A percentile compares a stretch with the other conserved stretches of the same genome.
These are phyloP conservation scores for Gaultheria prostrata DNA, from an alignment of 148 eudicot species.

Conservation along the genomic window DNA sequence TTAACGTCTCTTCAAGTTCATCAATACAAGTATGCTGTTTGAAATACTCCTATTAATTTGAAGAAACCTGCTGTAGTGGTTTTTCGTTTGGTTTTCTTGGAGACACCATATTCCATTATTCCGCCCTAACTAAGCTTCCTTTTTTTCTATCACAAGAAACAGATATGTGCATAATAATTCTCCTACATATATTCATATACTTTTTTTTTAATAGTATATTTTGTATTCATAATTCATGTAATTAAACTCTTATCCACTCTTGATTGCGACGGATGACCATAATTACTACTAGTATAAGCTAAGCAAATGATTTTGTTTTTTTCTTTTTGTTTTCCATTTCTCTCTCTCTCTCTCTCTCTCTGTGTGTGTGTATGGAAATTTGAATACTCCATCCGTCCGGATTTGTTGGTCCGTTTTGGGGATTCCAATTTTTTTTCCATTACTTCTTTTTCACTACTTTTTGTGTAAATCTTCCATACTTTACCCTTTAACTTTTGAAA, in stretches of 20 bases:
- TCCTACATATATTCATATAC: background rate
- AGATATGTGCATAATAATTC: background rate
- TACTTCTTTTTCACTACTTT: too few relatives aligned
- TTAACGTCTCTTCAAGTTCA: background rate
- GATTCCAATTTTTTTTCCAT: too few relatives aligned
- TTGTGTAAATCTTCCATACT: too few relatives aligned
- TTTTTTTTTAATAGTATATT: background rate
- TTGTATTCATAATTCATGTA: background rate
- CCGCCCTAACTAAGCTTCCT: background rate
- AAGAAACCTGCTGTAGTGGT: background rate
- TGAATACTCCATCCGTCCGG: too few relatives aligned
- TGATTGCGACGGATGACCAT: background rate
- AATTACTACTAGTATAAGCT: slow-evolving; percentile 17
- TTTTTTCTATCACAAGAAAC: background rate
- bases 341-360: background rate
- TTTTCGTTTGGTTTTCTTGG: background rate
- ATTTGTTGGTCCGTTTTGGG: too few relatives aligned
- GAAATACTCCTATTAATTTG: background rate
- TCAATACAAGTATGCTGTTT: background rate
- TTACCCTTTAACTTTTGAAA: too few relatives aligned
- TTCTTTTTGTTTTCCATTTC: background rate
- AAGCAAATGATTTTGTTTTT: slow-evolving; percentile 11
- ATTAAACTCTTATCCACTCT: slow-evolving; percentile 2
- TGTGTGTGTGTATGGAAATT: background rate
- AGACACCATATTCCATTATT: background rate